Conservation (phyloP, 179 eudicot genomes). For the Carnegiea gigantea region DNA sequence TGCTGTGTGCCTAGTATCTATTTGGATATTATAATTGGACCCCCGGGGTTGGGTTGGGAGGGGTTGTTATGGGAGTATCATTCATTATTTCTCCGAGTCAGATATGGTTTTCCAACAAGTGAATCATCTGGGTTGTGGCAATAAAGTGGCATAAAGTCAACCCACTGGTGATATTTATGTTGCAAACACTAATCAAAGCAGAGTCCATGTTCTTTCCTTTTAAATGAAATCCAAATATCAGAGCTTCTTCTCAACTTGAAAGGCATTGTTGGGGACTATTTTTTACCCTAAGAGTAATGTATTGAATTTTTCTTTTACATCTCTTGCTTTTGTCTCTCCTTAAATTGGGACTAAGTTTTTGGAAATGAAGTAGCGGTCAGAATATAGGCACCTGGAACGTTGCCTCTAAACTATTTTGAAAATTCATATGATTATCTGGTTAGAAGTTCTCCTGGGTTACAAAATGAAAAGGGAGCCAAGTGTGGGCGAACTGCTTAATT, state of each 20-base stretch:
- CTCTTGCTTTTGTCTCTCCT: too few relatives aligned
- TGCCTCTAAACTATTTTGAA: not conserved
- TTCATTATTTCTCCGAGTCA: not conserved
- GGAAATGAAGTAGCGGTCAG: not conserved
- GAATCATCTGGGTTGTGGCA: not conserved
- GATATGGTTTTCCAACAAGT: not conserved
- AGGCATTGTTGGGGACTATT: not conserved
- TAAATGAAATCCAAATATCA: not conserved
- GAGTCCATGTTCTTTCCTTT: not conserved
- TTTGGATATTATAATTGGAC: not conserved
- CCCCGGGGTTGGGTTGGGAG: too few relatives aligned
- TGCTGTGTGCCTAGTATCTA: not conserved
- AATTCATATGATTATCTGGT: not conserved
- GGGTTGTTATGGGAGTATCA: too few relatives aligned
- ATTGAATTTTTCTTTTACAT: too few relatives aligned
- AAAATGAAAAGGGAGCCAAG: not conserved
- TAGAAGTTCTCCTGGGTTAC: not conserved
- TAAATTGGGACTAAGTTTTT: too few relatives aligned
- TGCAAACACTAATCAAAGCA: not conserved
- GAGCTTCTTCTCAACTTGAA: not conserved
- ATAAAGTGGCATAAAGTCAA: not conserved
- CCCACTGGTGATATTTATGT: not conserved
- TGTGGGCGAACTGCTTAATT: not conserved
- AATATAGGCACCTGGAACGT: not conserved
- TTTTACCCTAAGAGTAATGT: too few relatives aligned